Evolutionary conservation across 371 early-diverging fungal genomes (phyloP).

Genomic region (Umbelopsis sp.): DNA sequence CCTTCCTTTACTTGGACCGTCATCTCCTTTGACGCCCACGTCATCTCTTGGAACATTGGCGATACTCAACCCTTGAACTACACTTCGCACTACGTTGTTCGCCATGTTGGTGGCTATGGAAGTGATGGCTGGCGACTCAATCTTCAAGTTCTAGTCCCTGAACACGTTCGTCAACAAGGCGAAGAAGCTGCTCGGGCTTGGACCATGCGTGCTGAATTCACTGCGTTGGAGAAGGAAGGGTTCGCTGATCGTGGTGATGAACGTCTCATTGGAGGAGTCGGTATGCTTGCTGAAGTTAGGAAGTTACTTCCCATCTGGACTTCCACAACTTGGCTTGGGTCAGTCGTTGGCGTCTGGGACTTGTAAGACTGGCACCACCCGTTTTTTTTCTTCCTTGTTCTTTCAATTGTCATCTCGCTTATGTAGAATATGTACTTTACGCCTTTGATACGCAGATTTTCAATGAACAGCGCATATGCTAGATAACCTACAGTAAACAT

Average conservation of each 20-base stretch:
- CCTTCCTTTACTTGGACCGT: conserved; percentile 73
- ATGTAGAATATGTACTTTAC: conserved; percentile 14
- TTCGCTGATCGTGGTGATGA: conserved; percentile 58
- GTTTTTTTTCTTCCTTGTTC: neutral
- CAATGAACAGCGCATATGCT: conserved; percentile 1
- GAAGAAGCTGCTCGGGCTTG: conserved; percentile 31
- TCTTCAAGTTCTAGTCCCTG: conserved; percentile 48
- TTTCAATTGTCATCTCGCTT: neutral
- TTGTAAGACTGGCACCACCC: conserved; percentile 26
- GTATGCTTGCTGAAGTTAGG: conserved; percentile 56
- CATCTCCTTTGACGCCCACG: conserved; percentile 62
- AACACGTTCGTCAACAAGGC: conserved; percentile 45
- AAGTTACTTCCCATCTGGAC: conserved; percentile 63
- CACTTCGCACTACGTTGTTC: conserved; percentile 58
- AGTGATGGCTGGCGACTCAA: conserved; percentile 63
- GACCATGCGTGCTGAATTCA: conserved; percentile 54
- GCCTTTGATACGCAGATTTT: neutral
- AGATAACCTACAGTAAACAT: conserved; percentile 3
- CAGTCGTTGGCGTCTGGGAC: conserved; percentile 54
- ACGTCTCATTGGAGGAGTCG: conserved; percentile 54
- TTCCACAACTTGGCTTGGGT: conserved; percentile 62
- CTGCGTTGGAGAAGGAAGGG: conserved; percentile 59
- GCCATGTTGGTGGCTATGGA: conserved; percentile 67
- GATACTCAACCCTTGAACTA: conserved; percentile 44
- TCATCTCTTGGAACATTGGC: conserved; percentile 66